These are phyloP conservation scores for Saposhnikovia divaricata DNA, from an alignment of 129 eudicot genomes.

Conservation along the genomic window DNA sequence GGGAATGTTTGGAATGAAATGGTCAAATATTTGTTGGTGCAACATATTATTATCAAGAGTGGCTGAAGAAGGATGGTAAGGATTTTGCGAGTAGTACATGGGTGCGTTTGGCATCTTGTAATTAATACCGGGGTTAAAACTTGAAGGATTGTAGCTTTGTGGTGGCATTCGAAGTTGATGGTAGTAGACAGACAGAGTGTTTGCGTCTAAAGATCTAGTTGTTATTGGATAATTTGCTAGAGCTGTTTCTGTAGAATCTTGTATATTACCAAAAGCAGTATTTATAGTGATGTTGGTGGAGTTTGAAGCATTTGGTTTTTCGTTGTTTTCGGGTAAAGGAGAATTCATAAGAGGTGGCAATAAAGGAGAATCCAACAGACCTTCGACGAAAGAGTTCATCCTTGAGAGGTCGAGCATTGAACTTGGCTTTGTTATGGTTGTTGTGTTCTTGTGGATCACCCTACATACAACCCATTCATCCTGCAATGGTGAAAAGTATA, in stretches of 20 bases:
- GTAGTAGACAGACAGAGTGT: background rate
- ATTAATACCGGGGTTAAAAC: background rate
- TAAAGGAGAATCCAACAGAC: conserved; percentile 36
- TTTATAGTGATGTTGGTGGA: background rate
- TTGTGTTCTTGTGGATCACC: conserved; percentile 43
- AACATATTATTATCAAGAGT: background rate
- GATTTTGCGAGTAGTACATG: background rate
- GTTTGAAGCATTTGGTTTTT: background rate
- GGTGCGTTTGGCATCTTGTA: background rate
- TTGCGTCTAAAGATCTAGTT: background rate
- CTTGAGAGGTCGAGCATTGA: conserved; percentile 19
- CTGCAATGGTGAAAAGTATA: conserved; percentile 11
- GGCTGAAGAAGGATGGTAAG: background rate
- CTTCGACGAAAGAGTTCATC: conserved; percentile 47
- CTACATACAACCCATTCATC: conserved; percentile 75
- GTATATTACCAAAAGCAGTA: background rate
- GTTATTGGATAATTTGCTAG: background rate
- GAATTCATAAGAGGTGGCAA: conserved; percentile 45
- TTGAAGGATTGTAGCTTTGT: background rate
- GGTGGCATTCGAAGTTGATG: background rate
- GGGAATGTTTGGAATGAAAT: background rate
- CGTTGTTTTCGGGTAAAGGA: conserved; percentile 10
- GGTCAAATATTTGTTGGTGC: background rate
- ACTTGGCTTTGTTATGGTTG: conserved; percentile 16
- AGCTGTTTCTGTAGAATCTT: conserved; percentile 13